Evolutionary conservation across 805 yeast species (phyloP).

Genomic region (Priceomyces carsonii): DNA sequence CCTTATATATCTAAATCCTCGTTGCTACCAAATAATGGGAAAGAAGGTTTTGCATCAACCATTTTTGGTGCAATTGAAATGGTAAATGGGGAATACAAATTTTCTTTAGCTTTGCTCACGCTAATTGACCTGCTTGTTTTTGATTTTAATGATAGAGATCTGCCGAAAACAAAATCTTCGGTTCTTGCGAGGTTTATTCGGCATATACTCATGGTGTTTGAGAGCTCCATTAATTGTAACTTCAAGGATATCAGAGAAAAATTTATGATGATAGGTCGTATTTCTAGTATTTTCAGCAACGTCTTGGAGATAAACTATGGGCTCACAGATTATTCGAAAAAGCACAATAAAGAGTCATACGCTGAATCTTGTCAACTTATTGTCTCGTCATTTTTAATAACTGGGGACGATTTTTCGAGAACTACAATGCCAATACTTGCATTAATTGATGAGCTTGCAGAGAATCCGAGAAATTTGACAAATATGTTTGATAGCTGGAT

Average conservation of each 20-base stretch:
- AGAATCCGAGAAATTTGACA: slow-evolving; percentile 34
- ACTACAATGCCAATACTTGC: slow-evolving; percentile 54
- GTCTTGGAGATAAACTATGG: slow-evolving; percentile 57
- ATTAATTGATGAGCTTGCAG: slow-evolving; percentile 48
- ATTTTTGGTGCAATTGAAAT: slow-evolving; percentile 74
- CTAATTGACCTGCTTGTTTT: slow-evolving; percentile 54
- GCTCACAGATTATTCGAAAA: slow-evolving; percentile 36
- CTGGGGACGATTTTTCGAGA: slow-evolving; percentile 51
- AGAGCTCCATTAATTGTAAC: slow-evolving; percentile 71
- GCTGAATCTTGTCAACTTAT: slow-evolving; percentile 53
- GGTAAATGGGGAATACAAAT: slow-evolving; percentile 63
- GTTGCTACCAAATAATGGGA: slow-evolving; percentile 57
- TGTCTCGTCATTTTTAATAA: slow-evolving; percentile 54
- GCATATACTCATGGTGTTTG: slow-evolving; percentile 69
- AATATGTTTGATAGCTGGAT: slow-evolving; percentile 56
- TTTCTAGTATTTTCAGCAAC: slow-evolving; percentile 55
- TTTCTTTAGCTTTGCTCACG: slow-evolving; percentile 61
- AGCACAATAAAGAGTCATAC: slow-evolving; percentile 48
- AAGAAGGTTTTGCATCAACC: slow-evolving; percentile 62
- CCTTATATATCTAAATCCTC: slow-evolving; percentile 68
- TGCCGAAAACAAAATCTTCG: slow-evolving; percentile 39
- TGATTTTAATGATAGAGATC: slow-evolving; percentile 36
- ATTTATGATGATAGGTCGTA: slow-evolving; percentile 56
- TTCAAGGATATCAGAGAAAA: slow-evolving; percentile 58
- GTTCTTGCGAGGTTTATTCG: slow-evolving; percentile 55